phyloP scores from a whole-genome alignment of 202 grass and related monocot species.

The Zizania palustris region DNA sequence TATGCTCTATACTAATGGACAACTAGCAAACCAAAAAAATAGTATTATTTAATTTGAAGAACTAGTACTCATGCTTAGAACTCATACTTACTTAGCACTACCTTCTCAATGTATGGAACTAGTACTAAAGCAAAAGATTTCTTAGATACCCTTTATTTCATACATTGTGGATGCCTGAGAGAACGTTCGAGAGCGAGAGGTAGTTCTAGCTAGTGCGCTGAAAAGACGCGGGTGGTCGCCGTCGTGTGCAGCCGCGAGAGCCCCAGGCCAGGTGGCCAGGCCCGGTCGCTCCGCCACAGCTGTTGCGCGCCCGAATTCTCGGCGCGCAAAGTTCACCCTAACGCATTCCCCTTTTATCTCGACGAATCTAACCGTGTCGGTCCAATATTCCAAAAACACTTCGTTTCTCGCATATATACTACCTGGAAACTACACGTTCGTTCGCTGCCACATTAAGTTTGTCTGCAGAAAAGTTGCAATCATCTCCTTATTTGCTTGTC shows the following conservation, averaged over 20 bases:
- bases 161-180: too few species aligned
- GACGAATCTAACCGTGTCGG: slow-evolving; percentile 1
- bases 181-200: slow-evolving; percentile 25
- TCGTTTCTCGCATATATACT: not conserved
- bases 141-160: too few species aligned
- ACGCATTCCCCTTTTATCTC: not conserved
- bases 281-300: not conserved
- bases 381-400: not conserved
- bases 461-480: not conserved
- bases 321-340: too few species aligned
- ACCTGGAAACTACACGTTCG: not conserved
- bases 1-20: too few species aligned
- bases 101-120: too few species aligned
- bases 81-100: too few species aligned
- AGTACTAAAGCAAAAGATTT: too few species aligned
- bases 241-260: not conserved
- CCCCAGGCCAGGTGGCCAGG: too few species aligned
- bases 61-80: too few species aligned
- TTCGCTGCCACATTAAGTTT: not conserved
- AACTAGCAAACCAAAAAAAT: too few species aligned
- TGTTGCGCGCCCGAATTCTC: not conserved
- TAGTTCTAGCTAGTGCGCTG: not conserved
- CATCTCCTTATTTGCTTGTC: not conserved
- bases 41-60: too few species aligned
- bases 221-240: not conserved